phyloP scores from a whole-genome alignment of 805 yeast species.

The Candida dendrica region DNA sequence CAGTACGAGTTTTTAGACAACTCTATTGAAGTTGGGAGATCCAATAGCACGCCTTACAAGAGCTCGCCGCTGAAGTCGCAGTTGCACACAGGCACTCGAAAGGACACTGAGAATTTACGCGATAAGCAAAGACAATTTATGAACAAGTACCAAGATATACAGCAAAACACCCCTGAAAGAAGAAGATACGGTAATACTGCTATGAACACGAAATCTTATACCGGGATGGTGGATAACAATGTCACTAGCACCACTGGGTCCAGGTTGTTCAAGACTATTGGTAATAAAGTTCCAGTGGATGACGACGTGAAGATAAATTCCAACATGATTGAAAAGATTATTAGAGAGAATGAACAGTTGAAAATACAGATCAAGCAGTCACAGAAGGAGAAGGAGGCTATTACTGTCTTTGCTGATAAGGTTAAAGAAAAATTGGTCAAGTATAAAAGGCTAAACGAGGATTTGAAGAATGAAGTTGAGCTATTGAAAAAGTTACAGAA shows the following conservation, averaged over 20 bases:
- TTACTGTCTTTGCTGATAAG: conserved; percentile 25
- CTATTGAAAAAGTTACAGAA: conserved; percentile 6
- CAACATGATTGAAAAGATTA: conserved; percentile 29
- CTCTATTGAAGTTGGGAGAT: neutral
- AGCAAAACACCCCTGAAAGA: neutral
- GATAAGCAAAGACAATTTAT: neutral
- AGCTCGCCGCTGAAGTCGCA: neutral
- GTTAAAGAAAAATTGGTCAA: conserved; percentile 27
- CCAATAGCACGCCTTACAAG: neutral
- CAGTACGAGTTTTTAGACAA: neutral
- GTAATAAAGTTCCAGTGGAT: conserved; percentile 11
- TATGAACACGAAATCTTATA: neutral
- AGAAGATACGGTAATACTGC: neutral
- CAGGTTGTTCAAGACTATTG: conserved; percentile 14
- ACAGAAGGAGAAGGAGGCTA: conserved; percentile 22
- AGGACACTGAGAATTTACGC: neutral
- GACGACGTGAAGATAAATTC: conserved; percentile 29
- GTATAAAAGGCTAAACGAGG: conserved; percentile 25
- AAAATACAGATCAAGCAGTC: conserved; percentile 24
- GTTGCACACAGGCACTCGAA: neutral
- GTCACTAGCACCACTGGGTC: conserved; percentile 4
- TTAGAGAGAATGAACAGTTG: conserved; percentile 28
- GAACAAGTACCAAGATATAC: neutral
- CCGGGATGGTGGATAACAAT: neutral
- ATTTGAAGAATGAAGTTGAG: conserved; percentile 10